phyloP scores from a whole-genome alignment of 352 stramenopile species.

The Phytopythium cucurbitacearum region DNA sequence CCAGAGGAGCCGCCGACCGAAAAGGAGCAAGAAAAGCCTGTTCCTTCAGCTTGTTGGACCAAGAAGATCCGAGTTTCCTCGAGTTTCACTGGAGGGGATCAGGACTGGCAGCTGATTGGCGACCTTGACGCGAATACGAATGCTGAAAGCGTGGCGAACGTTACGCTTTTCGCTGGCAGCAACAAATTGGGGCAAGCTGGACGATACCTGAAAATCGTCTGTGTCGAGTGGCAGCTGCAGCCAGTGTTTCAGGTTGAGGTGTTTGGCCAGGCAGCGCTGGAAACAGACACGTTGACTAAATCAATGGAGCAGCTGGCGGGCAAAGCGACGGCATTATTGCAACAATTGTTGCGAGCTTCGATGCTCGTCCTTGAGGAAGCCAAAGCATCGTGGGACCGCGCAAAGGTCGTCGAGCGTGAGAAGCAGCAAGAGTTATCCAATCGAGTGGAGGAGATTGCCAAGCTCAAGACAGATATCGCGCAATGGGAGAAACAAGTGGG shows the following conservation, averaged over 20 bases:
- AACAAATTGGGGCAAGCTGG: conserved; percentile 27
- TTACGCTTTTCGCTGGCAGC: conserved; percentile 18
- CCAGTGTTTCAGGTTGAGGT: conserved; percentile 66
- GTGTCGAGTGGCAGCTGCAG: conserved; percentile 54
- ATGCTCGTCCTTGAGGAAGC: conserved; percentile 64
- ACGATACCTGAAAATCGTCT: conserved; percentile 60
- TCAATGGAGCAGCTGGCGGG: conserved; percentile 34
- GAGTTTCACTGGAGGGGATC: conserved; percentile 44
- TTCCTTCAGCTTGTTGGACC: conserved; percentile 37
- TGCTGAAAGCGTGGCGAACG: conserved; percentile 20
- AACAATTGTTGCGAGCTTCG: conserved; percentile 46
- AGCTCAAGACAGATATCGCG: conserved; percentile 40
- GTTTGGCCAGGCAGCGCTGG: conserved; percentile 49
- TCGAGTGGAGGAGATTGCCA: conserved; percentile 60
- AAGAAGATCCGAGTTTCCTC: conserved; percentile 52
- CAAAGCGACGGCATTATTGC: conserved; percentile 37
- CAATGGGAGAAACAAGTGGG: conserved; percentile 49
- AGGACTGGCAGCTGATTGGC: conserved; percentile 51
- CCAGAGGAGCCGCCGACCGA: background rate
- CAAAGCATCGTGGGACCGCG: conserved; percentile 63
- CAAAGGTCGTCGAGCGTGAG: conserved; percentile 67
- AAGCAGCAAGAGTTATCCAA: conserved; percentile 77
- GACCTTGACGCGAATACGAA: conserved; percentile 62
- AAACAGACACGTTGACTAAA: conserved; percentile 42
- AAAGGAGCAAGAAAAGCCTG: conserved; percentile 1